Conservation (phyloP, 2,329 filamentous ascomycete genomes). For the Diplodia scrobiculata region DNA sequence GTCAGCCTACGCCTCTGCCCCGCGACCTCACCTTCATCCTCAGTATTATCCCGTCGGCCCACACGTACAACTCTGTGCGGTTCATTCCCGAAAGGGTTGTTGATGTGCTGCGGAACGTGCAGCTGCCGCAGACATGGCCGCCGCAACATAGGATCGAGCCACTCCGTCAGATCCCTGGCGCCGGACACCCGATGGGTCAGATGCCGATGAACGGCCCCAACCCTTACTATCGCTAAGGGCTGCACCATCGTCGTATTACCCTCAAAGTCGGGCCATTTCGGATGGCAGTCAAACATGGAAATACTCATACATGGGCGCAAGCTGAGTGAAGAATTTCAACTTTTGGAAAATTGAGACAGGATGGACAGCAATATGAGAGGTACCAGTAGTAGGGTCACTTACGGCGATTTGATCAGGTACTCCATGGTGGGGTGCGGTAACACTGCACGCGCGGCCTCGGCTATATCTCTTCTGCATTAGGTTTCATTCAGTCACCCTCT, state of each 20-base stretch:
- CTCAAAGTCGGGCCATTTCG: neutral
- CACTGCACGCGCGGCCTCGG: neutral
- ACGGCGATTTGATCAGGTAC: neutral
- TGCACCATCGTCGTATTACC: neutral
- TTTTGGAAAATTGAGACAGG: neutral
- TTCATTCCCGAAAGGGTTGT: conserved; percentile 74
- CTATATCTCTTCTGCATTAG: neutral
- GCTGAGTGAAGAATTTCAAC: neutral
- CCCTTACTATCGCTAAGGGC: conserved; percentile 7
- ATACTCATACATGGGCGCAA: neutral
- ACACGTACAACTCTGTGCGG: conserved; percentile 69
- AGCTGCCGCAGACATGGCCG: conserved; percentile 55
- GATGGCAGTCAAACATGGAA: neutral
- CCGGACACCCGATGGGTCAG: conserved; percentile 7
- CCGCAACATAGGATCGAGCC: conserved; percentile 16
- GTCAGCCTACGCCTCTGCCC: conserved; percentile 67
- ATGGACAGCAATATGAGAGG: neutral
- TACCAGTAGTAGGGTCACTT: neutral
- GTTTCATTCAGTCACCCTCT: neutral
- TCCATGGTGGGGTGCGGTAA: neutral
- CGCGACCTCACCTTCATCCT: conserved; percentile 60
- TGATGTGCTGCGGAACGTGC: conserved; percentile 64
- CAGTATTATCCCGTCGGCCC: conserved; percentile 72
- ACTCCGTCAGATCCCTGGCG: conserved; percentile 9
- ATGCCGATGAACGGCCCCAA: conserved; percentile 18